phyloP scores from a whole-genome alignment of 345 rosid genomes.

The Clarkia xantiana region DNA sequence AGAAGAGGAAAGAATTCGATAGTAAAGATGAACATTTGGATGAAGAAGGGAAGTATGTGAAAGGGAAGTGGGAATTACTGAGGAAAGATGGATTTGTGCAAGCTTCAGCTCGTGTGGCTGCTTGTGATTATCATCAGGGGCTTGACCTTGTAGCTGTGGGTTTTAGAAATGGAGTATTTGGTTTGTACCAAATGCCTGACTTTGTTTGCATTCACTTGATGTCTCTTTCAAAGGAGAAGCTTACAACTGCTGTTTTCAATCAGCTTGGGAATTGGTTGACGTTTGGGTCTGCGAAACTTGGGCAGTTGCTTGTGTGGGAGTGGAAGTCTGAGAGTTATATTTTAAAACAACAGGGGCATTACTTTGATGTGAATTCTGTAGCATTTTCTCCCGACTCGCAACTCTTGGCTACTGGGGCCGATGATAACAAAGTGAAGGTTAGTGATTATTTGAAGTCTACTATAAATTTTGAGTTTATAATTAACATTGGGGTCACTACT shows the following conservation, averaged over 20 bases:
- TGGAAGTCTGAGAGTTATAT: conserved; percentile 93
- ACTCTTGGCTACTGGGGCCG: conserved; percentile 89
- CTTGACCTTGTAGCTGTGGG: conserved; percentile 83
- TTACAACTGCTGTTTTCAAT: conserved; percentile 76
- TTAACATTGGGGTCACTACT: too few relatives aligned
- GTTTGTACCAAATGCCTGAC: conserved; percentile 93
- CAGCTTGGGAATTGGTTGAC: conserved; percentile 88
- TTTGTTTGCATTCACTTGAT: conserved; percentile 74
- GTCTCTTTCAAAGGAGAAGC: conserved; percentile 76
- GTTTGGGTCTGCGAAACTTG: conserved; percentile 84
- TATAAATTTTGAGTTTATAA: too few relatives aligned
- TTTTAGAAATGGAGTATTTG: conserved; percentile 81
- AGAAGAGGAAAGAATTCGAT: conserved; percentile 51
- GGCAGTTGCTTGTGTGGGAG: conserved; percentile 96
- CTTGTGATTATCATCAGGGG: conserved; percentile 72
- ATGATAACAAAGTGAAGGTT: conserved; percentile 98
- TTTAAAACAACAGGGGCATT: conserved; percentile 98
- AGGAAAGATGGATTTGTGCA: conserved; percentile 82
- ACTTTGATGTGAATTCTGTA: conserved; percentile 77
- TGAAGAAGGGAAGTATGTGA: conserved; percentile 37
- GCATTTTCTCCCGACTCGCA: conserved; percentile 92
- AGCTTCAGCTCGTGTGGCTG: conserved; percentile 46
- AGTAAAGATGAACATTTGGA: conserved; percentile 21
- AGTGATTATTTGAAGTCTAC: background rate
- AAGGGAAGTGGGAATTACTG: conserved; percentile 52